phyloP scores from a whole-genome alignment of 1,139 yeast genomes.

The Magnusiomyces suaveolens region DNA sequence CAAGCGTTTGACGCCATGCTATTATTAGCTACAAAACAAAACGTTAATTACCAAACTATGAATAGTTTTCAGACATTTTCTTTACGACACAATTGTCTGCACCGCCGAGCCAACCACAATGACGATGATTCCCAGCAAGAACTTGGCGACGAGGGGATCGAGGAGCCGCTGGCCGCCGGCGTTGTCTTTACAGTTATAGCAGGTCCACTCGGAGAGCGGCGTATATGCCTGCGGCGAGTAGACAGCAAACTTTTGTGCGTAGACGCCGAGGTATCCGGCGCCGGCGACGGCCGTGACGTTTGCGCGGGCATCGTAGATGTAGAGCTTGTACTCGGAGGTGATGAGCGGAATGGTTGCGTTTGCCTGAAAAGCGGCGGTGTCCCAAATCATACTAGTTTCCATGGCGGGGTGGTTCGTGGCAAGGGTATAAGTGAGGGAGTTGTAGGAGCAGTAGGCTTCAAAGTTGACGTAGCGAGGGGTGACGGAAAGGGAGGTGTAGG shows the following conservation, averaged over 20 bases:
- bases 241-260: constrained; percentile 28
- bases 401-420: constrained; percentile 29
- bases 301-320: constrained; percentile 30
- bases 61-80: no score
- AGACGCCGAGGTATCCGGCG: constrained; percentile 32
- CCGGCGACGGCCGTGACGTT: constrained; percentile 24
- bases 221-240: constrained; percentile 33
- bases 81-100: constrained; percentile 9
- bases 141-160: constrained; percentile 18
- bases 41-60: no score
- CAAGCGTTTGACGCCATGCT: no score
- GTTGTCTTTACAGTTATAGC: constrained; percentile 17
- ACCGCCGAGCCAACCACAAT: constrained; percentile 13
- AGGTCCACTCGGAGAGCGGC: constrained; percentile 21
- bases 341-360: constrained; percentile 26
- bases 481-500: constrained; percentile 31
- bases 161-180: constrained; percentile 10
- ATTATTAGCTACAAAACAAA: no score
- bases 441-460: constrained; percentile 32
- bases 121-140: constrained; percentile 18
- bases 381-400: constrained; percentile 33
- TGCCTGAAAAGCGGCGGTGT: constrained; percentile 29
- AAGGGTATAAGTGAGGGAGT: constrained; percentile 32
- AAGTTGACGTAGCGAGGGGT: constrained; percentile 34
- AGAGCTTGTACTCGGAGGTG: constrained; percentile 32